Evolutionary conservation across 495 filamentous ascomycete genomes (phyloP).

Genomic region (Lichenothelia convexa): DNA sequence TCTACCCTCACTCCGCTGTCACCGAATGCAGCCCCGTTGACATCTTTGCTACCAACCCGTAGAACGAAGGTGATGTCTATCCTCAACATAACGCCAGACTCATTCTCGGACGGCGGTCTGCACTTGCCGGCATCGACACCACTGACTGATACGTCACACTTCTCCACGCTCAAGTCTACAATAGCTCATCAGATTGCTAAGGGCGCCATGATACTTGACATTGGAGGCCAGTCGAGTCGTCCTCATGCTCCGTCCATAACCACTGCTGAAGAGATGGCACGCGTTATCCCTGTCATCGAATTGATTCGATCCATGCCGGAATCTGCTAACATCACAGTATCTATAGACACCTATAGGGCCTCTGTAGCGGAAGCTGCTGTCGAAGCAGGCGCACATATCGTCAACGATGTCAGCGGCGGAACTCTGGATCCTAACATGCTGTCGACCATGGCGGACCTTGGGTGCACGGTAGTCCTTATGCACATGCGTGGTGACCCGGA

Average conservation of each 20-base stretch:
- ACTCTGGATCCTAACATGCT: slow-evolving; percentile 68
- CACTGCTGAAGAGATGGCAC: slow-evolving; percentile 52
- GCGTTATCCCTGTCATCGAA: slow-evolving; percentile 60
- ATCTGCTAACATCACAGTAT: slow-evolving; percentile 46
- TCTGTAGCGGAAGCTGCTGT: slow-evolving; percentile 66
- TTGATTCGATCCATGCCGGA: slow-evolving; percentile 52
- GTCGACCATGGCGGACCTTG: slow-evolving; percentile 53
- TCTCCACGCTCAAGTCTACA: slow-evolving; percentile 27
- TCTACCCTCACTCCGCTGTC: slow-evolving; percentile 56
- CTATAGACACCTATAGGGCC: slow-evolving; percentile 83
- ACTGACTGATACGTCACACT: slow-evolving; percentile 14
- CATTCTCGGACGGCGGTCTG: slow-evolving; percentile 80
- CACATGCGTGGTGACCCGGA: slow-evolving; percentile 82
- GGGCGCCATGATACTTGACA: slow-evolving; percentile 72
- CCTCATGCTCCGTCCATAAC: slow-evolving; percentile 49
- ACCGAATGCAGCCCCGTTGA: slow-evolving; percentile 35
- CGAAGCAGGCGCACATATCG: slow-evolving; percentile 70
- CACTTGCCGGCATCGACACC: slow-evolving; percentile 24
- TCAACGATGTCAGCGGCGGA: slow-evolving; percentile 89
- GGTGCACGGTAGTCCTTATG: slow-evolving; percentile 77
- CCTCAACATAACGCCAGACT: slow-evolving; percentile 89
- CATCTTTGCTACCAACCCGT: slow-evolving; percentile 42
- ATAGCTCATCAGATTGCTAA: slow-evolving; percentile 35
- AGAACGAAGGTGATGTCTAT: slow-evolving; percentile 80
- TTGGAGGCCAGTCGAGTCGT: slow-evolving; percentile 84